Base-by-base conservation (phyloP, 768 basidiomycete species). In the Chiua virens region DNA sequence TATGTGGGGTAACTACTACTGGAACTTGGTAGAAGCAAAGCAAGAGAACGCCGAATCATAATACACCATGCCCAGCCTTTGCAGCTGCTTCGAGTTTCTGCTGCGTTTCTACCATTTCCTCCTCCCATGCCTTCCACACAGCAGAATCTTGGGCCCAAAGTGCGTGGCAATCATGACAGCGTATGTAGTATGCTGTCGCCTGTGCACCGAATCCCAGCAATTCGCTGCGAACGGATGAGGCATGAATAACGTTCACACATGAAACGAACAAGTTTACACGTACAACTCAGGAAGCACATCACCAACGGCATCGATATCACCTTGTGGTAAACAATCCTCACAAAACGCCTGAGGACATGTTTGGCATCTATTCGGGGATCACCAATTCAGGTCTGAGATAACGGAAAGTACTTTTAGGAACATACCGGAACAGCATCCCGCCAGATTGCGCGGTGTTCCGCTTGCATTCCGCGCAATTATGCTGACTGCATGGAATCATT, bases 311-410 rank as follows among this genome's bases (percentile, higher is more conserved):
- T 76, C 75, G 30, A 82, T 67, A 5, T 81, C 75, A 5, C 74
- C 79, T 3, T 62, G 55, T 5, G 79, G 77, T 36, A 85, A 54
- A 61, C 83, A 85, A 55, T 85, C 83, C 47, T 84, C 80, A 63
- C 83, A 85, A 53, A 78, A 81, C 2, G 83, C 80, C 46, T 73
- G 65, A 15, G 79, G 75, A 59, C 84, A 85, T 1, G 81, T 83
- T 50, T 77, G 79, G 54, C 82, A 85, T 53, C 81, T 82, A 45
- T 18, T 43, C 18, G 34, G 13, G 17, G 22, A 41, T 13, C 17
- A 42, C 39, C 15, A 8, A 35, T n/a, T 58, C n/a, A 57, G 38
- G 6, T n/a, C 44, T 38, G 20, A 45, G 40, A 47, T 32, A 40
- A 45, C 42, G 15, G 21, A 20, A 32, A 4, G 13, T 18, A 15